A percentile compares a stretch with the other conserved stretches of the same genome.
phyloP scores from a whole-genome alignment of 768 basidiomycete species.

The Strobilomyces dryophilus region DNA sequence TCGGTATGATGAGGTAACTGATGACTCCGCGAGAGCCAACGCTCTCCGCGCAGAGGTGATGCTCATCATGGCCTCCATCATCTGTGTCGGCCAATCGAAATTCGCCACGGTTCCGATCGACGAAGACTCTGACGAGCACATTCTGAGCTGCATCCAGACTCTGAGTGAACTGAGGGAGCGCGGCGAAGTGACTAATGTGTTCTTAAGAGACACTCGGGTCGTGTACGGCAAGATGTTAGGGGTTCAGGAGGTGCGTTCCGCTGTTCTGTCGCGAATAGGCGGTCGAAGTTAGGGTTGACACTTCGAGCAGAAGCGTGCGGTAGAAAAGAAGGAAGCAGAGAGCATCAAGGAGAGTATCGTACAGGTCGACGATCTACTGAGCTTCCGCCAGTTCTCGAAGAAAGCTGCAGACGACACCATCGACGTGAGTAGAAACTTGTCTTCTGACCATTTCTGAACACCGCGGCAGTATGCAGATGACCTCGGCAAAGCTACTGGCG shows the following conservation, averaged over 20 bases:
- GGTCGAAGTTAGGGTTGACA: neutral
- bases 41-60: constrained; percentile 89
- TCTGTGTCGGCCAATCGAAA: constrained; percentile 96
- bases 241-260: constrained; percentile 73
- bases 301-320: constrained; percentile 68
- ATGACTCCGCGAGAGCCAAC: constrained; percentile 59
- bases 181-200: constrained; percentile 60
- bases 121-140: constrained; percentile 95
- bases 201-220: constrained; percentile 81
- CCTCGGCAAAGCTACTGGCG: constrained; percentile 83
- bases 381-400: constrained; percentile 94
- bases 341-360: constrained; percentile 58
- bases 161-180: constrained; percentile 72
- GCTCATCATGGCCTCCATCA: constrained; percentile 96
- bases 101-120: constrained; percentile 94
- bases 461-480: constrained; percentile 76
- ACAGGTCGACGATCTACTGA: constrained; percentile 90
- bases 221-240: constrained; percentile 96
- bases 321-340: constrained; percentile 87
- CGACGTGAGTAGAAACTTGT: constrained; percentile 43
- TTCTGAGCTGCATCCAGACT: constrained; percentile 94
- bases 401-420: constrained; percentile 79
- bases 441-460: neutral
- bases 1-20: constrained; percentile 51
- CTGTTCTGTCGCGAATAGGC: neutral